These are phyloP conservation scores for Carex sylvatica DNA, from an alignment of 202 grass and related monocot genomes.

Conservation along the genomic window DNA sequence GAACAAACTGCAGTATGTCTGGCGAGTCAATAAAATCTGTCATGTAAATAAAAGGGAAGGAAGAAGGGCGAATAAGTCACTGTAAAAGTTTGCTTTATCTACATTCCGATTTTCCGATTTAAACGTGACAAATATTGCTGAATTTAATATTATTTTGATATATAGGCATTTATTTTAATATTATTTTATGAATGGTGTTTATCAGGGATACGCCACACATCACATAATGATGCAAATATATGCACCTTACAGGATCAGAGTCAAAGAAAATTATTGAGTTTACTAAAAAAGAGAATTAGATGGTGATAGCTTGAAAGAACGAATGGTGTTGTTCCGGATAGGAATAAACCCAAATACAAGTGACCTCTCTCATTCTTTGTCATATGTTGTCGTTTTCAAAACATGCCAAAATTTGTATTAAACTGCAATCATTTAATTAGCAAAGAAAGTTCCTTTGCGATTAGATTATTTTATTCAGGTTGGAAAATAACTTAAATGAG, in stretches of 20 bases:
- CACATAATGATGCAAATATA: background rate
- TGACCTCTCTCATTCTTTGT: background rate
- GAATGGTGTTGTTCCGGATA: background rate
- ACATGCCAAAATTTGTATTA: background rate
- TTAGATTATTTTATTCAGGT: background rate
- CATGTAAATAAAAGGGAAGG: no score
- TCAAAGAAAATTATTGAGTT: background rate
- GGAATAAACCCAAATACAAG: background rate
- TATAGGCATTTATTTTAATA: no score
- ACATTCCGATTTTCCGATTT: no score
- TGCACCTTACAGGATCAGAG: background rate
- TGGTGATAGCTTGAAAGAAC: background rate
- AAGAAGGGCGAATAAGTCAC: no score
- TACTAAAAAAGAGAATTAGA: background rate
- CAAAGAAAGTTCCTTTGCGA: background rate
- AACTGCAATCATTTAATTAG: slow-evolving; percentile 1
- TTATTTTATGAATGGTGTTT: background rate
- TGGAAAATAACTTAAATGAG: no score
- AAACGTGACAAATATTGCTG: no score
- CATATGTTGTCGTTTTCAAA: background rate
- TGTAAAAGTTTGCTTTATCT: no score
- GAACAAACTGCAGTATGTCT: background rate
- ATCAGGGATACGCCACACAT: background rate
- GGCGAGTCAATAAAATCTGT: background rate
- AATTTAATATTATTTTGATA: no score